Evolutionary conservation across 2,329 filamentous ascomycete genomes (phyloP).

Genomic region (Aaosphaeria pasadenensis): DNA sequence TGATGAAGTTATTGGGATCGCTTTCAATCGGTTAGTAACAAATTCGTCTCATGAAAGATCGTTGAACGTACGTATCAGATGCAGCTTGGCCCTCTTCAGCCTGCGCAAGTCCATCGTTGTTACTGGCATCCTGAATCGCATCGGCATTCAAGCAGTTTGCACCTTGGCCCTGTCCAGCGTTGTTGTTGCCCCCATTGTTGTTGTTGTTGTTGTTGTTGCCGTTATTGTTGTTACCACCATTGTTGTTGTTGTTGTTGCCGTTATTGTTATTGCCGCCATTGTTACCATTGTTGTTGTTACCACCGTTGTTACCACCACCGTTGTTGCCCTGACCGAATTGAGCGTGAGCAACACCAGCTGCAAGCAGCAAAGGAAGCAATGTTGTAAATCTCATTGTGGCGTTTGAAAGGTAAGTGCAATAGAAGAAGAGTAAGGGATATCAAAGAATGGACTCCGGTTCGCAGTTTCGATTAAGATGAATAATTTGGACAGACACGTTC

Average conservation of each 20-base stretch:
- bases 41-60: no score
- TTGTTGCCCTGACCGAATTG: conserved; percentile 22
- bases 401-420: conserved; percentile 5
- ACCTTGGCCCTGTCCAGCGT: conserved; percentile 11
- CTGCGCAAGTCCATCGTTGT: conserved; percentile 37
- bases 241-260: conserved; percentile 12
- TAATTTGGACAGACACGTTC: conserved; percentile 36
- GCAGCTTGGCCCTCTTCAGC: conserved; percentile 40
- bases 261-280: conserved; percentile 12
- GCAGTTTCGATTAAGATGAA: conserved; percentile 34
- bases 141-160: conserved; percentile 24
- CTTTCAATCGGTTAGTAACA: conserved; percentile 18
- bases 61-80: conserved; percentile 44
- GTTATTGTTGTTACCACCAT: conserved; percentile 3
- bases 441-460: conserved; percentile 38
- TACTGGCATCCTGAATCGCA: conserved; percentile 44
- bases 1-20: conserved; percentile 57
- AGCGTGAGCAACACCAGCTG: conserved; percentile 32
- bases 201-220: conserved; percentile 12
- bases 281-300: conserved; percentile 9
- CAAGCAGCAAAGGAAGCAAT: conserved; percentile 30
- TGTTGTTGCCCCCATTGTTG: conserved; percentile 13
- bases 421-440: conserved; percentile 13
- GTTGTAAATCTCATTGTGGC: conserved; percentile 36
- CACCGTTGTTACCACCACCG: conserved; percentile 4